Conservation (phyloP, 108 stramenopile species). For the Stephanodiscus minutulus region DNA sequence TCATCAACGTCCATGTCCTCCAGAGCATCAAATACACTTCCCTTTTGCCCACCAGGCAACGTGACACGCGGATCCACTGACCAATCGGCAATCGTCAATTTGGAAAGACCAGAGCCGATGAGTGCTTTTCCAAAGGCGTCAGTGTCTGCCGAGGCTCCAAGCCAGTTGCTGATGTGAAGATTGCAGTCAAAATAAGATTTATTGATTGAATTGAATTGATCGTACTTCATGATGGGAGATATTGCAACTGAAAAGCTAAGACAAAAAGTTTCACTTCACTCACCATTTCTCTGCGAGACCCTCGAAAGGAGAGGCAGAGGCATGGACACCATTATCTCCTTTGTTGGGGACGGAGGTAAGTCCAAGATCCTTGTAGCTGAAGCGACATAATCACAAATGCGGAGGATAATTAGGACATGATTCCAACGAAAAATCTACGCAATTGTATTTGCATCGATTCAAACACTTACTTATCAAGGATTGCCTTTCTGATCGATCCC, state of each 20-base stretch:
- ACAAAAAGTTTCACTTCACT: not conserved
- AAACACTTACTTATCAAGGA: constrained; percentile 60
- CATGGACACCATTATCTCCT: constrained; percentile 95
- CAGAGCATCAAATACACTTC: constrained; percentile 85
- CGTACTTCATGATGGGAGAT: constrained; percentile 4
- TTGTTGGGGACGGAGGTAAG: constrained; percentile 75
- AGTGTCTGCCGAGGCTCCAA: constrained; percentile 58
- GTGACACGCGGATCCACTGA: constrained; percentile 82
- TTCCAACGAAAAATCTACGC: not conserved
- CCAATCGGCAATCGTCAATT: constrained; percentile 74
- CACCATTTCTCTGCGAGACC: constrained; percentile 85
- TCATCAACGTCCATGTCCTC: constrained; percentile 88
- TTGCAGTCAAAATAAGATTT: not conserved
- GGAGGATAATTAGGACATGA: not conserved
- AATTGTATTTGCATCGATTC: not conserved
- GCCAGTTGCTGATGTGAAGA: constrained; percentile 57
- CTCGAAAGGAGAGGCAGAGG: constrained; percentile 90
- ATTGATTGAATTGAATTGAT: not conserved
- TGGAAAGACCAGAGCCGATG: constrained; percentile 67
- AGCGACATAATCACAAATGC: not conserved
- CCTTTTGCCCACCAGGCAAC: constrained; percentile 62
- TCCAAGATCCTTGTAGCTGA: constrained; percentile 69
- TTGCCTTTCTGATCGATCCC: constrained; percentile 77
- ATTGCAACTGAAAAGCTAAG: constrained; percentile 33
- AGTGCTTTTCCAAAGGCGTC: constrained; percentile 82